Base-by-base conservation (phyloP, 225 moss, liverwort and hornwort species). In the Physcomitrium patens region DNA sequence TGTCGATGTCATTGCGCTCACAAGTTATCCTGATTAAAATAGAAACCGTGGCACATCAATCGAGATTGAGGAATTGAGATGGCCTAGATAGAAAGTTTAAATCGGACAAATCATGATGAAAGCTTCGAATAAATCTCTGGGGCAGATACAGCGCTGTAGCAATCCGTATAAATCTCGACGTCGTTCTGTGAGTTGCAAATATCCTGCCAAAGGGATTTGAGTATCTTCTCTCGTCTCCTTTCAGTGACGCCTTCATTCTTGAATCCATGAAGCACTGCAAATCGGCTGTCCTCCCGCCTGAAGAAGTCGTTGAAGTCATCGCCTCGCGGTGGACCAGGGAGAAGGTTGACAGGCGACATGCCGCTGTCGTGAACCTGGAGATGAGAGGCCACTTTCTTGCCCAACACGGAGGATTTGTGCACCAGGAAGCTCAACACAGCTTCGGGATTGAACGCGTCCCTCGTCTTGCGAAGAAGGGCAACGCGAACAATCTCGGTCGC, bases 401-500 rank as follows among this genome's bases (percentile, higher is more conserved):
- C 87, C 17, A 87, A 31, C 3, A 52, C 80, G 0, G 87, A 85
- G 58, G 82, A 85, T 51, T 80, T 85, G 1, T 82, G 75, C 41
- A 85, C 84, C 62, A 87, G 65, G 56, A 27, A 80, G 51, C 77
- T 87, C 77, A 87, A 19, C 0, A 87, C 20, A 1, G 79, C 79
- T 13, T 72, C 77, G 47, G 61, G 77, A 3, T 49, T 20, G 14
- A 85, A 87, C 7, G 56, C 2, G 24, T 75, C 48, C 18, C 75
- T 71, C 50, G 7, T 71, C 68, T 82, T 87, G 0, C 85, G 79
- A 27, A 82, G 67, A 0, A 88, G 44, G 11, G 87, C 82, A 0
- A 87, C 85, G 60, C 87, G 82, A 63, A 87, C 87, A 51, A 87
- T 82, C 77, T 87, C 87, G 31, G 77, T 87, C 31, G 82, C 82